These are phyloP conservation scores for Dendrobium catenatum DNA, from an alignment of 106 monocot species.

Conservation along the genomic window DNA sequence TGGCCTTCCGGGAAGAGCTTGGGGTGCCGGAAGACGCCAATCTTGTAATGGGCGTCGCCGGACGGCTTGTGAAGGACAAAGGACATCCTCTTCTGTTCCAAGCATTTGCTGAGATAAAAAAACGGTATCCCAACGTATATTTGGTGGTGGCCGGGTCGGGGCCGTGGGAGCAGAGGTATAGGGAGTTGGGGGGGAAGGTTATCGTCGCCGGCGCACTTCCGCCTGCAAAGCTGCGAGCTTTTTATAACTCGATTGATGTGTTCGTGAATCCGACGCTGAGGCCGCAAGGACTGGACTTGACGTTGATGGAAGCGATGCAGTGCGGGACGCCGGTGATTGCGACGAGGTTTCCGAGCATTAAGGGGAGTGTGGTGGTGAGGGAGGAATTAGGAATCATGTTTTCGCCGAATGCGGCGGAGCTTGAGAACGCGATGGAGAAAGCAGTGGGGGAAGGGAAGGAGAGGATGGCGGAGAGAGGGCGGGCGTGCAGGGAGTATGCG, in stretches of 20 bases:
- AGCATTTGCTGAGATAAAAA: slow-evolving; percentile 50
- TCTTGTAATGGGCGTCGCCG: slow-evolving; percentile 79
- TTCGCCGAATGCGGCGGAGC: slow-evolving; percentile 62
- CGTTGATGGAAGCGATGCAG: slow-evolving; percentile 99
- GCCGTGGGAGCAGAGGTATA: slow-evolving; percentile 81
- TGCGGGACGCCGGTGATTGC: slow-evolving; percentile 80
- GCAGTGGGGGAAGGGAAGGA: slow-evolving; percentile 52
- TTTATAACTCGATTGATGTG: slow-evolving; percentile 91
- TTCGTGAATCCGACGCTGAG: slow-evolving; percentile 90
- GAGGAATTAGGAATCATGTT: slow-evolving; percentile 83
- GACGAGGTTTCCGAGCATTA: slow-evolving; percentile 89
- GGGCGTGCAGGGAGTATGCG: slow-evolving; percentile 59
- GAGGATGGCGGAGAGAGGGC: slow-evolving; percentile 54
- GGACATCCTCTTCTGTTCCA: slow-evolving; percentile 75
- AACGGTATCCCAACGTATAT: slow-evolving; percentile 35
- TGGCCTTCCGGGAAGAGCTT: slow-evolving; percentile 34
- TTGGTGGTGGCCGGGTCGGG: slow-evolving; percentile 78
- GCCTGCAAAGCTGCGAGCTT: slow-evolving; percentile 55
- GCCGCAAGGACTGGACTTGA: slow-evolving; percentile 93
- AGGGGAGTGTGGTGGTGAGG: slow-evolving; percentile 71
- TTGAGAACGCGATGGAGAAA: slow-evolving; percentile 51
- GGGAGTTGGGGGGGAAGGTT: slow-evolving; percentile 48
- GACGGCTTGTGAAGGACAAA: slow-evolving; percentile 88
- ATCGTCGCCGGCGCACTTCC: slow-evolving; percentile 53
- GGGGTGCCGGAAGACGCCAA: slow-evolving; percentile 52